These are phyloP conservation scores for Phytopythium vexans DNA, from an alignment of 352 stramenopile species.

Conservation along the genomic window DNA sequence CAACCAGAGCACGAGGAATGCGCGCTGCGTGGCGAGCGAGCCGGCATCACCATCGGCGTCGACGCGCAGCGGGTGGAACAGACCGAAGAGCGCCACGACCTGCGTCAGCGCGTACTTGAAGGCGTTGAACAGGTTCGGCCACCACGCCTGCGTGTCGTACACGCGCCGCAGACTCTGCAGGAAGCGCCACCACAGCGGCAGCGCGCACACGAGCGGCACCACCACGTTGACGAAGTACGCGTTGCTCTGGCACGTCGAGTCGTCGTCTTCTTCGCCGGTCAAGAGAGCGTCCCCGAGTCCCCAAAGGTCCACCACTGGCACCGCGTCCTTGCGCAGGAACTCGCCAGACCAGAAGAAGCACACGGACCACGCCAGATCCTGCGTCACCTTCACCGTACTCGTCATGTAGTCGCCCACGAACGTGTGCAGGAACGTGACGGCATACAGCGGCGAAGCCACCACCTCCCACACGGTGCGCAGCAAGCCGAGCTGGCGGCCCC, in stretches of 20 bases:
- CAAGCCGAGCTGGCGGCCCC: slow-evolving; percentile 80
- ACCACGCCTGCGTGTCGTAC: slow-evolving; percentile 93
- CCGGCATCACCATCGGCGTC: slow-evolving; percentile 11
- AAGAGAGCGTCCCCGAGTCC: background rate
- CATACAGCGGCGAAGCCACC: slow-evolving; percentile 88
- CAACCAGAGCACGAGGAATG: slow-evolving; percentile 72
- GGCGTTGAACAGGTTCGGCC: slow-evolving; percentile 94
- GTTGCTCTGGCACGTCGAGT: slow-evolving; percentile 47
- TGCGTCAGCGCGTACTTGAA: slow-evolving; percentile 93
- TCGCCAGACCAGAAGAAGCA: slow-evolving; percentile 95
- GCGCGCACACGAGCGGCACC: slow-evolving; percentile 93
- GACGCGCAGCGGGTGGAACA: slow-evolving; percentile 81
- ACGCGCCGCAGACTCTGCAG: slow-evolving; percentile 95
- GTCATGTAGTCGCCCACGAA: slow-evolving; percentile 89
- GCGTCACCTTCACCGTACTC: slow-evolving; percentile 80
- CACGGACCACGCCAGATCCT: slow-evolving; percentile 91
- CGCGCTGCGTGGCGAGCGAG: slow-evolving; percentile 15
- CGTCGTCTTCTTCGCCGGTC: slow-evolving; percentile 7
- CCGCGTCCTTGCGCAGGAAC: slow-evolving; percentile 79
- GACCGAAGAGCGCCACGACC: slow-evolving; percentile 79
- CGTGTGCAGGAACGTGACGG: slow-evolving; percentile 93
- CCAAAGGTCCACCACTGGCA: slow-evolving; percentile 13
- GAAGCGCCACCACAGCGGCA: slow-evolving; percentile 96
- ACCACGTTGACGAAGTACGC: slow-evolving; percentile 94
- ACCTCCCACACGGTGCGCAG: slow-evolving; percentile 87